Conservation (phyloP, 805 yeast species). For the Saturnispora saitoi region DNA sequence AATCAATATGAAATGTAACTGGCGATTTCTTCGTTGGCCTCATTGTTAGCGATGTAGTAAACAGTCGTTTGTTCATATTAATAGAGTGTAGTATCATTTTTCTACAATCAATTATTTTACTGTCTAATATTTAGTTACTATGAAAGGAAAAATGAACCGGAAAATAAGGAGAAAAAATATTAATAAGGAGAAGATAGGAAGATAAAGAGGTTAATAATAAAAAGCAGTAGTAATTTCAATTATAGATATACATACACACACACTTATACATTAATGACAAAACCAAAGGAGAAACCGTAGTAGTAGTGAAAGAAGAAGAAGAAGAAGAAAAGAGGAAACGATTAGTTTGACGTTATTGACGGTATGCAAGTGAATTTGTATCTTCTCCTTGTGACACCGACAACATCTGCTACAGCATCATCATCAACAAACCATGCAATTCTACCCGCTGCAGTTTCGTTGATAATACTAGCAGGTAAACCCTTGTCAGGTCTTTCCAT, state of each 20-base stretch:
- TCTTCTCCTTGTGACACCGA: conserved; percentile 56
- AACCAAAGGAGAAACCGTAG: neutral
- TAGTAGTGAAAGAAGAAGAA: neutral
- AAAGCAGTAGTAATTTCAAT: too few species aligned
- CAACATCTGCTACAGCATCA: conserved; percentile 77
- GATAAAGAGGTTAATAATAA: too few species aligned
- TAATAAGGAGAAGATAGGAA: too few species aligned
- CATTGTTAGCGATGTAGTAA: conserved; percentile 3
- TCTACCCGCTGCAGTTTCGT: conserved; percentile 94
- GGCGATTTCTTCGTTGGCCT: conserved; percentile 12
- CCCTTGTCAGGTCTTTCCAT: conserved; percentile 98
- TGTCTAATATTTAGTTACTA: too few species aligned
- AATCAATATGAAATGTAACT: conserved; percentile 40
- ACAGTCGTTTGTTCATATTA: neutral
- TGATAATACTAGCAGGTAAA: conserved; percentile 85
- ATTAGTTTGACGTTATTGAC: neutral
- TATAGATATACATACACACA: too few species aligned
- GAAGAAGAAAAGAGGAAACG: neutral
- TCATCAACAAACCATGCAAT: conserved; percentile 97
- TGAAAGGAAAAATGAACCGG: too few species aligned
- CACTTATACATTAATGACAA: neutral
- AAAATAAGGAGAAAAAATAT: too few species aligned
- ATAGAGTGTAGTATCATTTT: neutral
- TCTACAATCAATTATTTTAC: too few species aligned
- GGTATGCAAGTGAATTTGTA: conserved; percentile 38